phyloP scores from a whole-genome alignment of 1,284 basidiomycete genomes.

The Paramarasmius palmivorus region DNA sequence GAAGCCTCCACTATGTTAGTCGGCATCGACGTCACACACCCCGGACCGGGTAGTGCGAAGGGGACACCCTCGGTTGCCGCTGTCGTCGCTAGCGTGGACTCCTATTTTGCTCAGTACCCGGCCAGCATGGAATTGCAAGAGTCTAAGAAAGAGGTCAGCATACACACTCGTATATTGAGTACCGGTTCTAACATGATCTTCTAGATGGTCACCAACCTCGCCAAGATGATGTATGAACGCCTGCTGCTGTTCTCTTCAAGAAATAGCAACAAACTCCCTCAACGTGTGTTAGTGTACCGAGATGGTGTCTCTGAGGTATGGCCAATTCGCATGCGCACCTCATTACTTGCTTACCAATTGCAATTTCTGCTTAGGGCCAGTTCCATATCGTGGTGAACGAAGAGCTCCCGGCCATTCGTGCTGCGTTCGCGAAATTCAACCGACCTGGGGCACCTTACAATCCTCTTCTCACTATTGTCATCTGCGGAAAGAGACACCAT shows the following conservation, averaged over 20 bases:
- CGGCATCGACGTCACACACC: slow-evolving; percentile 84
- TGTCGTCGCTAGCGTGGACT: slow-evolving; percentile 72
- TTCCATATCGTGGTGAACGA: slow-evolving; percentile 64
- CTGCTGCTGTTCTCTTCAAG: slow-evolving; percentile 50
- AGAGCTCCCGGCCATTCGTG: slow-evolving; percentile 65
- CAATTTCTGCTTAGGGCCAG: slow-evolving; percentile 55
- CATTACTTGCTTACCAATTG: neutral
- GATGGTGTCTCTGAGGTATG: slow-evolving; percentile 78
- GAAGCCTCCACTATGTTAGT: slow-evolving; percentile 70
- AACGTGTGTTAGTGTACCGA: slow-evolving; percentile 71
- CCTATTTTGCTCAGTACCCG: slow-evolving; percentile 67
- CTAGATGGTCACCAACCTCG: slow-evolving; percentile 72
- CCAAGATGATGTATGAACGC: slow-evolving; percentile 69
- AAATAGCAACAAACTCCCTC: slow-evolving; percentile 49
- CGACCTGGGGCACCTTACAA: slow-evolving; percentile 47
- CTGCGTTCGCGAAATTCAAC: slow-evolving; percentile 57
- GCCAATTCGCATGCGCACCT: slow-evolving; percentile 14
- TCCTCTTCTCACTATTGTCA: slow-evolving; percentile 73
- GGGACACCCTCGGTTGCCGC: slow-evolving; percentile 80
- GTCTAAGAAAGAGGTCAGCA: slow-evolving; percentile 67
- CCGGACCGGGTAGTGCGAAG: slow-evolving; percentile 62
- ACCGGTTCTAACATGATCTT: slow-evolving; percentile 14
- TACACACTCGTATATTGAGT: neutral
- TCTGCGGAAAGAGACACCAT: slow-evolving; percentile 83
- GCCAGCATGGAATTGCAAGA: slow-evolving; percentile 73